These are phyloP conservation scores for Acacia pycnantha DNA, from an alignment of 331 rosid genomes.

Conservation along the genomic window DNA sequence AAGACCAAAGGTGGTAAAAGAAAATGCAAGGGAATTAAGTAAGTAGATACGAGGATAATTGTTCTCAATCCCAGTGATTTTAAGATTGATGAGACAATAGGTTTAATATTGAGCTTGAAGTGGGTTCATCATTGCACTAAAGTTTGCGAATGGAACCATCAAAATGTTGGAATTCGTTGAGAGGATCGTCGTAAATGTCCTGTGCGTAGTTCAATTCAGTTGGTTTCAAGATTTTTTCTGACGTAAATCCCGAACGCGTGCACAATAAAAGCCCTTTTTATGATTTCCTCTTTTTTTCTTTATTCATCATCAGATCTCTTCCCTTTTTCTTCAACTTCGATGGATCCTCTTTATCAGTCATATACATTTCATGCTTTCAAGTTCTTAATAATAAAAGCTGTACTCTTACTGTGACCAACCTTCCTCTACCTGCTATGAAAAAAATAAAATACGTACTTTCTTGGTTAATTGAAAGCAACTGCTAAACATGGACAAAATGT, in stretches of 20 bases:
- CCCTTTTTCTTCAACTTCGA: neutral
- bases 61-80: conserved; percentile 9
- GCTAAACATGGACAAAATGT: neutral
- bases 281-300: conserved; percentile 6
- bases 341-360: neutral
- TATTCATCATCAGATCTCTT: conserved; percentile 1
- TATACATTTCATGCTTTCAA: neutral
- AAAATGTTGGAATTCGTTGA: conserved; percentile 3
- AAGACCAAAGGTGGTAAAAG: too few relatives aligned
- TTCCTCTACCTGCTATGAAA: neutral
- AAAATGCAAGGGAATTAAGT: too few relatives aligned
- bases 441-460: neutral
- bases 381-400: conserved; percentile 22
- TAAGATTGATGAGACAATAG: neutral
- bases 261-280: conserved; percentile 14
- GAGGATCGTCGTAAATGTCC: conserved; percentile 20
- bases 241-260: conserved; percentile 14
- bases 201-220: neutral
- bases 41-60: too few relatives aligned
- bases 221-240: conserved; percentile 28
- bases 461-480: neutral
- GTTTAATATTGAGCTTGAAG: too few relatives aligned
- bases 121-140: neutral
- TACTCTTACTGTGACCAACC: neutral
- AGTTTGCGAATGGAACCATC: neutral